Evolutionary conservation across 345 rosid species (phyloP).

Genomic region (Sapria himalayana): DNA sequence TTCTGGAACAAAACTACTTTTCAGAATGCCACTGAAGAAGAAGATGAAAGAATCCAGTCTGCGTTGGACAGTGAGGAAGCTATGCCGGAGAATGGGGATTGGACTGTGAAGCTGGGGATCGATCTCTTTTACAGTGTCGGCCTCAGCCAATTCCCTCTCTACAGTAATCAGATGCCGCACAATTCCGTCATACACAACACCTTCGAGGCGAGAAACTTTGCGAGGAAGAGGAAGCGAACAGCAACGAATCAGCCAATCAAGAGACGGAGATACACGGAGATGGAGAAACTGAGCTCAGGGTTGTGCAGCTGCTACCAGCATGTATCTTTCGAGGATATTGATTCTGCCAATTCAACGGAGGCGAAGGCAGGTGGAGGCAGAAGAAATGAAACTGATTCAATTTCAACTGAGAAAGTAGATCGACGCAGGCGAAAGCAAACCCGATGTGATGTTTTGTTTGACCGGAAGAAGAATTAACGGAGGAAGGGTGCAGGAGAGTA

Average conservation of each 20-base stretch:
- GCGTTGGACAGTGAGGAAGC: slow-evolving; percentile 69
- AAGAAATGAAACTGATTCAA: no score
- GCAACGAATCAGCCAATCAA: slow-evolving; percentile 20
- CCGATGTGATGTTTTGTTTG: no score
- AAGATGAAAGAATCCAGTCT: slow-evolving; percentile 38
- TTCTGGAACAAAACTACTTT: slow-evolving; percentile 42
- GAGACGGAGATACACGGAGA: slow-evolving; percentile 20
- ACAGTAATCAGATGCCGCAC: slow-evolving; percentile 95
- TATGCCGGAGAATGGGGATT: slow-evolving; percentile 63
- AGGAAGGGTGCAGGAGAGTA: slow-evolving; percentile 36
- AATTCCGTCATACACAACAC: slow-evolving; percentile 52
- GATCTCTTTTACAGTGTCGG: slow-evolving; percentile 71
- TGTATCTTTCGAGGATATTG: no score
- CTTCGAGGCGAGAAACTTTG: slow-evolving; percentile 24
- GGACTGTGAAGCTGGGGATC: slow-evolving; percentile 81
- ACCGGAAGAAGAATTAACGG: no score
- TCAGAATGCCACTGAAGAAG: slow-evolving; percentile 42
- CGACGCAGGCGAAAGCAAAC: no score
- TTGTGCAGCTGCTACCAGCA: no score
- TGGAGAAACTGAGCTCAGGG: no score
- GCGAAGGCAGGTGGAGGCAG: no score
- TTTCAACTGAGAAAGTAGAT: no score
- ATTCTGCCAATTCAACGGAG: no score
- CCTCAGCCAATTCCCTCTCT: slow-evolving; percentile 68
- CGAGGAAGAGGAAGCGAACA: slow-evolving; percentile 45